These are phyloP conservation scores for Juglanconis juglandina DNA, from an alignment of 2,329 filamentous ascomycete species.

Conservation along the genomic window DNA sequence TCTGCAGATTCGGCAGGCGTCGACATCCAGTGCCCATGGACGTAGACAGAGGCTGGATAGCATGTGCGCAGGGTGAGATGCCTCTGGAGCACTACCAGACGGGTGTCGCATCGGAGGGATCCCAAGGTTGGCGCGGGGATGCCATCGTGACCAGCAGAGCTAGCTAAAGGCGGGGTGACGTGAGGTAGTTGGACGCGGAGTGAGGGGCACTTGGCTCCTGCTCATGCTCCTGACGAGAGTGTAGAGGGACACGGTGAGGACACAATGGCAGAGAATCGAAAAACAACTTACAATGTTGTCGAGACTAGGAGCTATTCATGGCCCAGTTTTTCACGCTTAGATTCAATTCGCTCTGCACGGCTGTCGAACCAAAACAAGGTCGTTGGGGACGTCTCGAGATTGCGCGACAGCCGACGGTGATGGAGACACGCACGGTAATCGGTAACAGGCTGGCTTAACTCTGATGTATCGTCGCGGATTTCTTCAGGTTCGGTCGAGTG, in stretches of 20 bases:
- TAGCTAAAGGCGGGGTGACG: slow-evolving; percentile 10
- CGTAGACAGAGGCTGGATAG: too few relatives aligned
- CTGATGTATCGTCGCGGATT: background rate
- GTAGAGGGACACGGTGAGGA: background rate
- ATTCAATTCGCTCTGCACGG: background rate
- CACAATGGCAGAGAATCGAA: background rate
- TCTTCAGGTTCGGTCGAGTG: background rate
- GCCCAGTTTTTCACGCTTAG: background rate
- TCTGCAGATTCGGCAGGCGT: background rate
- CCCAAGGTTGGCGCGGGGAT: background rate
- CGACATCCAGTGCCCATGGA: background rate
- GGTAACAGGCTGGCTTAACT: background rate
- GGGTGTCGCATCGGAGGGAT: background rate
- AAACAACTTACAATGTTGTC: slow-evolving; percentile 2
- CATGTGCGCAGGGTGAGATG: background rate
- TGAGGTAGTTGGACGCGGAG: background rate
- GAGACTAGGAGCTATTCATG: background rate
- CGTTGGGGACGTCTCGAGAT: background rate
- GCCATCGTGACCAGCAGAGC: slow-evolving; percentile 12
- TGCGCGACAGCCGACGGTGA: background rate
- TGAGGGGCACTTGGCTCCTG: slow-evolving; percentile 12
- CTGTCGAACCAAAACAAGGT: background rate
- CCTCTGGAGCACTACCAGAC: too few relatives aligned
- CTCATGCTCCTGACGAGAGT: background rate
- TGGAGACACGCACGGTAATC: background rate